Evolutionary conservation across 257 asterid genomes (phyloP).

Genomic region (Orobanche coerulescens): DNA sequence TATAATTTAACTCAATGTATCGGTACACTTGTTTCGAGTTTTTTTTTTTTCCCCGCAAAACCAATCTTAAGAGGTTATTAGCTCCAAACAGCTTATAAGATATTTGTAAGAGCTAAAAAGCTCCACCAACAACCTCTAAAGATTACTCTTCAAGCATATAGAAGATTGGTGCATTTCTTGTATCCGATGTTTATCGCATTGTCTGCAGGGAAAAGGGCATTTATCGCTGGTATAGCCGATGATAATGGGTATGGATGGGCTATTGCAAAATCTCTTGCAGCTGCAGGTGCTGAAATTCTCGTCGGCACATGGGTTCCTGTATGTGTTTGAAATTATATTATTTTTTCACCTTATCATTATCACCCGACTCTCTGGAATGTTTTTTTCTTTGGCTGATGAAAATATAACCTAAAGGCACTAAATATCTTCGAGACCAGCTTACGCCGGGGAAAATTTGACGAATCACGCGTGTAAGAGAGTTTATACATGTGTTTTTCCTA

Average conservation of each 20-base stretch:
- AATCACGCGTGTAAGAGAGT: conserved; percentile 77
- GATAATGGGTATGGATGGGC: conserved; percentile 99
- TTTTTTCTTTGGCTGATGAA: background rate
- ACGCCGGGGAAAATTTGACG: conserved; percentile 90
- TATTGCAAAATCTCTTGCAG: conserved; percentile 89
- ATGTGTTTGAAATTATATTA: conserved; percentile 30
- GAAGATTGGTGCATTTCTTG: background rate
- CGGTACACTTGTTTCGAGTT: too few relatives aligned
- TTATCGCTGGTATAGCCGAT: conserved; percentile 91
- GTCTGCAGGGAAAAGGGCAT: conserved; percentile 86
- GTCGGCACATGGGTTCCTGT: conserved; percentile 99
- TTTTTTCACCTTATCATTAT: background rate
- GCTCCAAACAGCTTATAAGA: background rate
- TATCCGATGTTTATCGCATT: background rate
- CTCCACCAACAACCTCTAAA: too few relatives aligned
- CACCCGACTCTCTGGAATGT: background rate
- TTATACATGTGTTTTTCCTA: background rate
- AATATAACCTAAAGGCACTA: conserved; percentile 48
- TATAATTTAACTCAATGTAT: too few relatives aligned
- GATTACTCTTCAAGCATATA: background rate
- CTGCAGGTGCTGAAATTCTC: conserved; percentile 97
- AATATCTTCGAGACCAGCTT: conserved; percentile 85
- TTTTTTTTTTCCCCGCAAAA: too few relatives aligned
- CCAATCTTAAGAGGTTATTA: background rate
- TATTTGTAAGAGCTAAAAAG: too few relatives aligned